A percentile compares a stretch with the other conserved stretches of the same genome.
Conservation (phyloP, 177 flowering plant species). For the Tripterygium wilfordii region DNA sequence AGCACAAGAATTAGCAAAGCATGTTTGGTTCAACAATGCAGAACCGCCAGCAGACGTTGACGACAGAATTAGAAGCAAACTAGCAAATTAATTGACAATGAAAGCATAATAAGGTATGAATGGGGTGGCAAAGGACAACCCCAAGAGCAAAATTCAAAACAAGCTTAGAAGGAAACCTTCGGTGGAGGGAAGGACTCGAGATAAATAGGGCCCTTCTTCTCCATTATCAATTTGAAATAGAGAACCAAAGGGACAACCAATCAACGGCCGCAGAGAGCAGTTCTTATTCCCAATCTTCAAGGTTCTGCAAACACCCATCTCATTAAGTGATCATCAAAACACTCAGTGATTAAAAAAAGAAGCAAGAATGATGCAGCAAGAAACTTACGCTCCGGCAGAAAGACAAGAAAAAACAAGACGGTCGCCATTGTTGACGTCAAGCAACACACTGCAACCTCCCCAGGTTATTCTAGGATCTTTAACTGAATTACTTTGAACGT, state of each 20-base stretch:
- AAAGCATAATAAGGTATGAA: too few species aligned
- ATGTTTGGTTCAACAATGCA: too few species aligned
- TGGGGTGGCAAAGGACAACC: too few species aligned
- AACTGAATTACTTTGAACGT: conserved; percentile 10
- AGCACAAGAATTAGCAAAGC: too few species aligned
- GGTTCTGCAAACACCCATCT: conserved; percentile 58
- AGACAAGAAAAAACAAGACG: conserved; percentile 89
- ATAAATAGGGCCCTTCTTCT: conserved; percentile 47
- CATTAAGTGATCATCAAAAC: too few species aligned
- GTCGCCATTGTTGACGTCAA: conserved; percentile 92
- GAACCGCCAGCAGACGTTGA: too few species aligned
- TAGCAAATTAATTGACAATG: too few species aligned
- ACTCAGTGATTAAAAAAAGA: too few species aligned
- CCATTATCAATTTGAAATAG: conserved; percentile 60
- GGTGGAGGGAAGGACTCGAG: conserved; percentile 35
- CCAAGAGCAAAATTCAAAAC: too few species aligned
- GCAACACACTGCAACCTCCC: conserved; percentile 96
- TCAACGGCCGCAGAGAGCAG: conserved; percentile 61
- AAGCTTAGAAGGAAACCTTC: conserved; percentile 48
- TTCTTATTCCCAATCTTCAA: conserved; percentile 72
- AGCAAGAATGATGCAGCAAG: neutral
- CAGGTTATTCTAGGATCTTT: conserved; percentile 63
- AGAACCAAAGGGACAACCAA: conserved; percentile 87
- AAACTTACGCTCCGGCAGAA: conserved; percentile 52
- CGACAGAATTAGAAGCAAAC: too few species aligned